Evolutionary conservation across 768 basidiomycete species (phyloP).

Genomic region (Termitomyces sp.): DNA sequence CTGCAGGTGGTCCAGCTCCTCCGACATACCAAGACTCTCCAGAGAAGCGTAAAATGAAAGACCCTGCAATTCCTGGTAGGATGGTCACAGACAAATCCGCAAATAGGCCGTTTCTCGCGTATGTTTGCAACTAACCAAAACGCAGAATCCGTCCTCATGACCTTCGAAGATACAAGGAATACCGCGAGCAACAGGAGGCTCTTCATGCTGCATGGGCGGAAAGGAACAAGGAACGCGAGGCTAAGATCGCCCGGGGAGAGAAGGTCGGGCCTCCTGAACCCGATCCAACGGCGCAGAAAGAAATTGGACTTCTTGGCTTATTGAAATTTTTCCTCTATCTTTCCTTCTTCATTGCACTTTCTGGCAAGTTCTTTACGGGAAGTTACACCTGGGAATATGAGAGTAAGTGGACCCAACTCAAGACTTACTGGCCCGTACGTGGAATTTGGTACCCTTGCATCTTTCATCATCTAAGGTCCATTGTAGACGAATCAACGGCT

Average conservation of each 20-base stretch:
- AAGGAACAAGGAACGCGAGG: conserved; percentile 68
- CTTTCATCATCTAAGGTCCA: neutral
- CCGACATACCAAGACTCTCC: conserved; percentile 35
- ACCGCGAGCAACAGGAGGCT: conserved; percentile 56
- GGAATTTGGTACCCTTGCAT: conserved; percentile 13
- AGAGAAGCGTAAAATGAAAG: conserved; percentile 49
- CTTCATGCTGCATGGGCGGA: conserved; percentile 62
- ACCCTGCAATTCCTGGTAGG: conserved; percentile 61
- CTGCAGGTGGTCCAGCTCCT: conserved; percentile 32
- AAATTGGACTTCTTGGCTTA: conserved; percentile 61
- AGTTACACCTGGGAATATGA: conserved; percentile 84
- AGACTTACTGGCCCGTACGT: conserved; percentile 61
- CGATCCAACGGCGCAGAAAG: conserved; percentile 67
- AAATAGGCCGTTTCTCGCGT: conserved; percentile 84
- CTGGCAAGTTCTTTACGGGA: conserved; percentile 85
- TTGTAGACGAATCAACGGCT: conserved; percentile 54
- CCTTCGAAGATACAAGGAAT: conserved; percentile 57
- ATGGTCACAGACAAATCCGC: conserved; percentile 75
- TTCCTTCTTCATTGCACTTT: conserved; percentile 48
- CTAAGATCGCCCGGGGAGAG: conserved; percentile 72
- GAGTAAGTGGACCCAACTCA: conserved; percentile 55
- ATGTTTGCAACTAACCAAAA: conserved; percentile 28
- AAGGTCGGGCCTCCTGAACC: conserved; percentile 66
- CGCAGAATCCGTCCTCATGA: conserved; percentile 9
- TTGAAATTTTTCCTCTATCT: conserved; percentile 66